Conservation (phyloP, 768 basidiomycete species). For the Podaxis mareebaensis region DNA sequence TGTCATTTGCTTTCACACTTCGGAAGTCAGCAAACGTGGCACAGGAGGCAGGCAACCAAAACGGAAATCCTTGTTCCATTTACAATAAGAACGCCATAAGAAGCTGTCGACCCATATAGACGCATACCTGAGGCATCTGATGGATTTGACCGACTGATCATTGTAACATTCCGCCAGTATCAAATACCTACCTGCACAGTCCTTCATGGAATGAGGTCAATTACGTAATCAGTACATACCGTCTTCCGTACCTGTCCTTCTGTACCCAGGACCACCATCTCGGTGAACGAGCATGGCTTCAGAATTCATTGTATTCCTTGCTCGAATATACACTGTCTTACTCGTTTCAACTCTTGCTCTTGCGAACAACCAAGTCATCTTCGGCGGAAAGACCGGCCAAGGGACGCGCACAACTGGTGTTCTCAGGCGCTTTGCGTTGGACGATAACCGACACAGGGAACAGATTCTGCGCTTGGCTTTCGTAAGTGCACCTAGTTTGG, state of each 20-base stretch:
- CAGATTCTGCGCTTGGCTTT: conserved; percentile 9
- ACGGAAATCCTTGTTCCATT: background rate
- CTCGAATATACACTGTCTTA: conserved; percentile 2
- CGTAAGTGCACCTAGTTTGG: background rate
- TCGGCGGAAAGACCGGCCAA: background rate
- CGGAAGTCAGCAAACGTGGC: no score
- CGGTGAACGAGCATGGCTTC: background rate
- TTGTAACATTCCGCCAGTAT: background rate
- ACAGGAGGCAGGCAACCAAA: background rate
- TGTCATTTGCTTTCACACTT: background rate
- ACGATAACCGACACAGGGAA: background rate
- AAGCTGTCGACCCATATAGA: background rate
- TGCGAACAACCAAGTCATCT: background rate
- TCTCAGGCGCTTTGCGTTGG: conserved; percentile 16
- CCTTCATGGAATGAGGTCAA: no score
- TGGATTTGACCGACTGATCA: background rate
- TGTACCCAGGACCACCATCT: background rate
- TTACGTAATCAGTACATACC: conserved; percentile 8
- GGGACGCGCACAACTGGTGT: conserved; percentile 1
- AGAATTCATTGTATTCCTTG: background rate
- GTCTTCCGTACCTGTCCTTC: background rate
- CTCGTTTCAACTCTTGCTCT: background rate
- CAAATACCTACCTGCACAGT: no score
- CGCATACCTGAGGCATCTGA: background rate
- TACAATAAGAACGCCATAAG: background rate